Evolutionary conservation across 192 early-diverging fungal species (phyloP).

Genomic region (Linnemannia schmuckeri): DNA sequence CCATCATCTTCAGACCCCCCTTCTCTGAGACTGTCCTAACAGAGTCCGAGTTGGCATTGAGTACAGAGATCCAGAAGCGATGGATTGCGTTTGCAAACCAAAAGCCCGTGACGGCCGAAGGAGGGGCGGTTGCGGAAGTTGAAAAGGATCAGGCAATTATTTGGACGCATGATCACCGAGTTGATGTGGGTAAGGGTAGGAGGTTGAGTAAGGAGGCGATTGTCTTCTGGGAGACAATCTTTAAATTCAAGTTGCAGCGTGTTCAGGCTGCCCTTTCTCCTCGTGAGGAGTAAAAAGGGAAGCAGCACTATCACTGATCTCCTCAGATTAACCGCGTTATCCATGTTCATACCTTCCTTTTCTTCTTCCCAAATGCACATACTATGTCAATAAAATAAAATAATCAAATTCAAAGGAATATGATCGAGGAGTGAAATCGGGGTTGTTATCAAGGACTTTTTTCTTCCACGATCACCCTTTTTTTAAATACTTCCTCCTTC

Average conservation of each 20-base stretch:
- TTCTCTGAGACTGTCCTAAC: conserved; percentile 1
- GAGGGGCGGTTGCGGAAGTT: background rate
- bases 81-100: conserved; percentile 41
- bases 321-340: no score
- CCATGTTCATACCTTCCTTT: no score
- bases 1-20: conserved; percentile 26
- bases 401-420: no score
- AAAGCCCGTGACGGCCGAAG: background rate
- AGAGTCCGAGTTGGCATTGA: conserved; percentile 7
- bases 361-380: no score
- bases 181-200: conserved; percentile 1
- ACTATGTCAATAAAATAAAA: no score
- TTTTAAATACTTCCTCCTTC: no score
- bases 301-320: no score
- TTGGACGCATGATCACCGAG: background rate
- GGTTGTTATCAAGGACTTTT: no score
- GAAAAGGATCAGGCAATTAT: background rate
- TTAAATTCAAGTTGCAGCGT: background rate
- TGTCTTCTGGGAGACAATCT: conserved; percentile 4
- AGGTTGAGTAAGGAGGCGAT: conserved; percentile 10
- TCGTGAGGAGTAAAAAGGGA: background rate
- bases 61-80: conserved; percentile 29
- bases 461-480: no score
- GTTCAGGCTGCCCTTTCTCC: background rate
- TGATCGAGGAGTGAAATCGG: no score